These are phyloP conservation scores for Zizania palustris DNA, from an alignment of 202 grass and related monocot species.

Conservation along the genomic window DNA sequence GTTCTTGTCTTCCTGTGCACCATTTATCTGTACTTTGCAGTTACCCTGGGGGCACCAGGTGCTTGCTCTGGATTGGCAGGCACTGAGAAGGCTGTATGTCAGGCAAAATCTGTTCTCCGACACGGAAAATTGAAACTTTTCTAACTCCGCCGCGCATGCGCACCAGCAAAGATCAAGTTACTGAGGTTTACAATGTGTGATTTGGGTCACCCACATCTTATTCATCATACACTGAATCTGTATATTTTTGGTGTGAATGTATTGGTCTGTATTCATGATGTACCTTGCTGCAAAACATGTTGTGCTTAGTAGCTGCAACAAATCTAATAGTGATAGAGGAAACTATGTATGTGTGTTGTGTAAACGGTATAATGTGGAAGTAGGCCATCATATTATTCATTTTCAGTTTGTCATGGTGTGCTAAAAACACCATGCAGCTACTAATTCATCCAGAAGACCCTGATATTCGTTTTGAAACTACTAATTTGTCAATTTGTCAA, in stretches of 20 bases:
- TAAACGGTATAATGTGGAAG: constrained; percentile 34
- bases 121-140: constrained; percentile 77
- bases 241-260: constrained; percentile 45
- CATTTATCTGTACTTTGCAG: constrained; percentile 86
- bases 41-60: constrained; percentile 63
- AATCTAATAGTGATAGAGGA: constrained; percentile 34
- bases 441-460: constrained; percentile 32
- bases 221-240: constrained; percentile 45
- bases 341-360: background rate
- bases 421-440: constrained; percentile 25
- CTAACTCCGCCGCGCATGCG: constrained; percentile 23
- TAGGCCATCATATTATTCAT: constrained; percentile 36
- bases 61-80: constrained; percentile 59
- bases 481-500: no score
- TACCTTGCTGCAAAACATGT: background rate
- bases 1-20: constrained; percentile 84
- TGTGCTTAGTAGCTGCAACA: background rate
- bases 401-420: constrained; percentile 46
- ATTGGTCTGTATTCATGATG: constrained; percentile 38
- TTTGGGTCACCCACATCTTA: constrained; percentile 16
- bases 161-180: constrained; percentile 27
- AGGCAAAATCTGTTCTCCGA: constrained; percentile 58
- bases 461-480: background rate
- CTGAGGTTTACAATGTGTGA: constrained; percentile 29
- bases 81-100: constrained; percentile 57